Evolutionary conservation across 371 early-diverging fungal species (phyloP), one percentile per base, ranked within the genome.

Genomic region (Mortierella sp.): DNA sequence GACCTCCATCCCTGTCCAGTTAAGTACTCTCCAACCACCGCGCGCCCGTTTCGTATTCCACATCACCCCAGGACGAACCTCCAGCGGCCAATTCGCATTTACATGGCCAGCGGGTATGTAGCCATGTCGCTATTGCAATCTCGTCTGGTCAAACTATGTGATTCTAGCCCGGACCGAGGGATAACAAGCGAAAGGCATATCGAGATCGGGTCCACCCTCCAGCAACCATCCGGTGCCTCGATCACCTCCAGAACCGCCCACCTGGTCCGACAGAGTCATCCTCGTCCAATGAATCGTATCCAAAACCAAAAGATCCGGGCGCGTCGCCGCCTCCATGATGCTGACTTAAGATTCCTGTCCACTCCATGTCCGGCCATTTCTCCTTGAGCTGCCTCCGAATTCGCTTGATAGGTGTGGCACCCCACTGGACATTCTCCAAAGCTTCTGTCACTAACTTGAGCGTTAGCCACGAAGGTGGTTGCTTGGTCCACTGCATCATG

Each of bases 371-470:
- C 0, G 73, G 67, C 73, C 73, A 73, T 13, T 28, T 47, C 31
- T 61, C 58, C 17, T 22, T 21, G 37, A 73, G 39, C 17, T 73
- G 55, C n/a, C 46, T 53, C 46, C 44, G 56, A 47, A 73, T 57
- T 13, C 55, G 52, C 37, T 66, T 66, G 49, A 73, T 66, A 0
- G 73, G 73, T 4, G 47, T 41, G 8, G 67, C 73, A 0, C 73
- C 73, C 73, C 73, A 73, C 16, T 73, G 73, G 2, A 73, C 73
- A 57, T 73, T 62, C 37, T 73, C 73, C 50, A 73, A 37, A 0
- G 73, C 67, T 47, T 73, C 73, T 5, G 51, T 62, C 40, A 63
- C 59, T 4, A 62, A 34, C 39, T 59, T 61, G 24, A 67, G 59
- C 3, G 58, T 50, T 39, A 34, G 19, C 7, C 27, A 51, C 2